Evolutionary conservation across 352 stramenopile species (phyloP).

Genomic region (Thraustochytrium striatum): DNA sequence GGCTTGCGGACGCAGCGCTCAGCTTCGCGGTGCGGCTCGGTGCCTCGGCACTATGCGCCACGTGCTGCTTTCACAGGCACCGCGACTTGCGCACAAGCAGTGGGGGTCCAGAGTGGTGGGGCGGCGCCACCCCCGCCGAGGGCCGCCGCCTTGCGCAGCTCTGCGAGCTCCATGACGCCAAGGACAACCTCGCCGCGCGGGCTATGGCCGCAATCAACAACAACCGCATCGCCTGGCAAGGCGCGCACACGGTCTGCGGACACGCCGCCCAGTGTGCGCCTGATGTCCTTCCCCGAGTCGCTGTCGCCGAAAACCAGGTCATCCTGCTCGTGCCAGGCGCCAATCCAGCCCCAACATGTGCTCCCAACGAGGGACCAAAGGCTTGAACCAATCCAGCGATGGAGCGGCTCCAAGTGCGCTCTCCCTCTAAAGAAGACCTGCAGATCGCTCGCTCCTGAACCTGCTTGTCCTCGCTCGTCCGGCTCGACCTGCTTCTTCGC

Average conservation of each 20-base stretch:
- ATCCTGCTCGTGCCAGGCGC: not conserved
- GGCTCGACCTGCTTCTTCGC: too few relatives aligned
- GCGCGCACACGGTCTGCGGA: not conserved
- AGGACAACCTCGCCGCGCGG: not conserved
- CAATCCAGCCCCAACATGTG: too few relatives aligned
- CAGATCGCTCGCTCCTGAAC: too few relatives aligned
- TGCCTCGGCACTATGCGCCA: not conserved
- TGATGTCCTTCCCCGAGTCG: not conserved
- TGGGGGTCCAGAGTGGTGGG: not conserved
- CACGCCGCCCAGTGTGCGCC: not conserved
- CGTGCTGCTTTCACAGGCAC: conserved; percentile 33
- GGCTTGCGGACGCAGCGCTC: not conserved
- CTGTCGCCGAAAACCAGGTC: conserved; percentile 23
- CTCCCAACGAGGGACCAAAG: too few relatives aligned
- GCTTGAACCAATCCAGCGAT: too few relatives aligned
- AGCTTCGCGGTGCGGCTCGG: not conserved
- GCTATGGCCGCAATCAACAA: not conserved
- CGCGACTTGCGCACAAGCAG: not conserved
- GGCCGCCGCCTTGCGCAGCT: not conserved
- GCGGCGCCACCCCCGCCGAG: not conserved
- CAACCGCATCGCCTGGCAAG: not conserved
- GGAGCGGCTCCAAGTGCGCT: too few relatives aligned
- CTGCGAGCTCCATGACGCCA: not conserved
- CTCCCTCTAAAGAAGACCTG: too few relatives aligned
- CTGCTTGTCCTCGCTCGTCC: too few relatives aligned